These are phyloP conservation scores for Diaporthe amygdali DNA, from an alignment of 2,329 filamentous ascomycete genomes.

Conservation along the genomic window DNA sequence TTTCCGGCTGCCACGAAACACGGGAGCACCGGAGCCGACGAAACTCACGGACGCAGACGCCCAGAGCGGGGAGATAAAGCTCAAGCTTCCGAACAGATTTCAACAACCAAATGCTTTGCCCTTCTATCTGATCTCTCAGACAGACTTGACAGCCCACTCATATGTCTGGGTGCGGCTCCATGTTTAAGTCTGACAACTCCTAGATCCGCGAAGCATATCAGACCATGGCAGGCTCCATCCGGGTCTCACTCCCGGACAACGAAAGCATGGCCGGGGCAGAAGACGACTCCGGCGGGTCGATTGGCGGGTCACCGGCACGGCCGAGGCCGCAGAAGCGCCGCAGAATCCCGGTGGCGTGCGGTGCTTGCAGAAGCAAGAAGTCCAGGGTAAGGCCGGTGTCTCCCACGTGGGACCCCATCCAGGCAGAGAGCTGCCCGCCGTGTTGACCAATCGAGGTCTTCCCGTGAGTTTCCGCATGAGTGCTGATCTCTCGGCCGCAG, in stretches of 20 bases:
- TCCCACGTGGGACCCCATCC: too few relatives aligned
- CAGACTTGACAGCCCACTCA: neutral
- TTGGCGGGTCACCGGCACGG: neutral
- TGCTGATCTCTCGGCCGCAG: constrained; percentile 15
- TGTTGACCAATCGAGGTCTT: too few relatives aligned
- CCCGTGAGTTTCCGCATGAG: neutral
- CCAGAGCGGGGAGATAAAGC: constrained; percentile 22
- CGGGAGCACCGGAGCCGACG: neutral
- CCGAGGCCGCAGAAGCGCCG: constrained; percentile 23
- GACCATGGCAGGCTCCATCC: constrained; percentile 21
- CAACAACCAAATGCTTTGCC: neutral
- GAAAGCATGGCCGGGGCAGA: constrained; percentile 5
- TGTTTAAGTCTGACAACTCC: neutral
- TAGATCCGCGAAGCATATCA: constrained; percentile 18
- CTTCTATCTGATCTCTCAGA: constrained; percentile 3
- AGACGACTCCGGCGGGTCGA: neutral
- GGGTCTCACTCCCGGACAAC: constrained; percentile 21
- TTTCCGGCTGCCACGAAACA: neutral
- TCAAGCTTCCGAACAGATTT: neutral
- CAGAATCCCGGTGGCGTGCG: constrained; percentile 24
- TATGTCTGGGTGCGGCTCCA: neutral
- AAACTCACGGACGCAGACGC: neutral
- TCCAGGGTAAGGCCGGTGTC: constrained; percentile 20
- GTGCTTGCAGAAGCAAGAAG: constrained; percentile 25
- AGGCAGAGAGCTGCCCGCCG: neutral